A percentile compares a stretch with the other conserved stretches of the same genome.
These are phyloP conservation scores for Penicillium angulare DNA, from an alignment of 495 filamentous ascomycete genomes.

Conservation along the genomic window DNA sequence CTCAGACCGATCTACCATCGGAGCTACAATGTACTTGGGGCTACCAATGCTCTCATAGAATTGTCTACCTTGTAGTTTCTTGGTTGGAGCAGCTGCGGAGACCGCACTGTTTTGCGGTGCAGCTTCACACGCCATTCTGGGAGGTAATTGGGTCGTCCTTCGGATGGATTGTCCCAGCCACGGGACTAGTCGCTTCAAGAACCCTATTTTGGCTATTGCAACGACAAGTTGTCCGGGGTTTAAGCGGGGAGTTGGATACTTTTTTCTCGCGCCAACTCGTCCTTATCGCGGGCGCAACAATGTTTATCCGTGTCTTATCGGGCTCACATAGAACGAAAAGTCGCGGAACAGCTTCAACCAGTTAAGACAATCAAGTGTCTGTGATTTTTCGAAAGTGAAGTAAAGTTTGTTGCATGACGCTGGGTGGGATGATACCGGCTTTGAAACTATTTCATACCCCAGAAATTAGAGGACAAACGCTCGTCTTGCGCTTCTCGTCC, in stretches of 20 bases:
- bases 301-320: conserved; percentile 17
- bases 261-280: conserved; percentile 19
- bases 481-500: too few relatives aligned
- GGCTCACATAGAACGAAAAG: background rate
- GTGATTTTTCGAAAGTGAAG: too few relatives aligned
- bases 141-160: background rate
- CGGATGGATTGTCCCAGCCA: conserved; percentile 27
- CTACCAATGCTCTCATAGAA: conserved; percentile 94
- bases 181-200: conserved; percentile 26
- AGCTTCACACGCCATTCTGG: conserved; percentile 32
- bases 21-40: conserved; percentile 85
- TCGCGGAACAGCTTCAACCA: too few relatives aligned
- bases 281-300: conserved; percentile 4
- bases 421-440: too few relatives aligned
- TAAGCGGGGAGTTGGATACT: conserved; percentile 1
- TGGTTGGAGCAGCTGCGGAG: conserved; percentile 15
- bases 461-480: too few relatives aligned
- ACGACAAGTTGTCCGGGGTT: background rate
- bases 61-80: conserved; percentile 75
- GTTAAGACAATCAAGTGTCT: too few relatives aligned
- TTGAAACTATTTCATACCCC: too few relatives aligned
- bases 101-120: conserved; percentile 18
- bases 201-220: conserved; percentile 33
- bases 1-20: conserved; percentile 98
- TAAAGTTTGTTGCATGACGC: too few relatives aligned